These are phyloP conservation scores for Martiniozyma asiatica DNA, from an alignment of 1,139 yeast species.

Conservation along the genomic window DNA sequence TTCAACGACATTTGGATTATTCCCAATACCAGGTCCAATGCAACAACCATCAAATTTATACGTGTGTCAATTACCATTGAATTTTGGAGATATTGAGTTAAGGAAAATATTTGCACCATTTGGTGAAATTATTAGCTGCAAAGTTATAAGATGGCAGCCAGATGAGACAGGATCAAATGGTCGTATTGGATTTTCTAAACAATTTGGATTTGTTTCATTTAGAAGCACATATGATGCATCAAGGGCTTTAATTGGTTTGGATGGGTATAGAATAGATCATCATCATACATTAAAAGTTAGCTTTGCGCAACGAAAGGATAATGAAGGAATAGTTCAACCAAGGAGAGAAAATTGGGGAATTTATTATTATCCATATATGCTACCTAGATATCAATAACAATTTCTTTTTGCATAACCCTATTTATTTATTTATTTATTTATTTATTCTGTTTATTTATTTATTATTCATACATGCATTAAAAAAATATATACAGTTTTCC, in stretches of 20 bases:
- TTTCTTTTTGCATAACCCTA: no score
- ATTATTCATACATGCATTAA: no score
- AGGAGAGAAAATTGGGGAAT: no score
- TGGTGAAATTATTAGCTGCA: conserved; percentile 32
- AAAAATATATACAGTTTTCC: no score
- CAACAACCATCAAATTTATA: conserved; percentile 49
- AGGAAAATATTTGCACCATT: conserved; percentile 22
- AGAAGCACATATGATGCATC: conserved; percentile 35
- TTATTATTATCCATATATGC: no score
- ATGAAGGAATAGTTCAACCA: conserved; percentile 12
- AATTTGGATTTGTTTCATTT: conserved; percentile 42
- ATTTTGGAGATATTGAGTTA: conserved; percentile 27
- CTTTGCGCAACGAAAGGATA: conserved; percentile 27
- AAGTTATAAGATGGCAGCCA: conserved; percentile 36
- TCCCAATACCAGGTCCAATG: conserved; percentile 28
- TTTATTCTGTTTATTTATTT: not conserved
- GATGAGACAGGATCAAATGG: no score
- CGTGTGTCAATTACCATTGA: conserved; percentile 38
- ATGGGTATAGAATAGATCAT: conserved; percentile 24
- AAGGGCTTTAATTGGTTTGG: conserved; percentile 32
- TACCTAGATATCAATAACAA: no score
- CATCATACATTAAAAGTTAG: conserved; percentile 22
- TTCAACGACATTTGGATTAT: conserved; percentile 19
- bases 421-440: no score
- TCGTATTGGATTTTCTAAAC: conserved; percentile 26